Evolutionary conservation across 106 monocot species (phyloP), one percentile per base, ranked within the genome.

Genomic region (Dioscorea alata): DNA sequence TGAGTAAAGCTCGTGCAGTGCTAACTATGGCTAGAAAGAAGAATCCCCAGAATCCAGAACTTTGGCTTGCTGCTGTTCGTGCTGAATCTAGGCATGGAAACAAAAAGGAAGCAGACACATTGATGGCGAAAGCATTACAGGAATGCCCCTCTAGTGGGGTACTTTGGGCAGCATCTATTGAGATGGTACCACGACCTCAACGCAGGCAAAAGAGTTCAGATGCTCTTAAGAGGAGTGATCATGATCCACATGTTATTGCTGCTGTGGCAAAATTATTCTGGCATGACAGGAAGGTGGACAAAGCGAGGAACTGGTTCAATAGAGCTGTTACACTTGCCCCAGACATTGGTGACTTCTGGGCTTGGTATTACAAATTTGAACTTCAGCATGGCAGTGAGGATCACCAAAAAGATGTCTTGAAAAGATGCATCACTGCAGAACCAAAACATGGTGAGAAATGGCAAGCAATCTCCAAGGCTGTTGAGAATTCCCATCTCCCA

Each of bases 371-470:
- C 71, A 97, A 86, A 62, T 97, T 97, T 83, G 96, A 97, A 73
- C 78, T 97, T 28, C 96, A 97, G 69, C 92, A 97, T 79, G 96
- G 96, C 21, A 76, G 28, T 50, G 92, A 89, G 31, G 96, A 97
- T n/a, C 79, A 60, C 18, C 96, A 97, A 69, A 89, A 86, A 60
- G 86, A 89, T 60, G 89, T 97, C 25, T 33, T 92, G 73, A 78
- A 82, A 80, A 81, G 92, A 77, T 97, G 96, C 33, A 52, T 92
- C 71, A 52, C 75, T 59, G 92, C 88, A 17, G 96, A 97, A 61
- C 96, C 96, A 13, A 97, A 92, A 66, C 92, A 92, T 73, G 96
- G 96, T 20, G 96, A 97, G 76, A 87, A 67, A 77, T 97, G 96
- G 96, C 86, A 89, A 74, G 61, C 76, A 50, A 75, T 97, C 48